Conservation (phyloP, 169 alveolate genomes). For the Besnoitia besnoiti region DNA sequence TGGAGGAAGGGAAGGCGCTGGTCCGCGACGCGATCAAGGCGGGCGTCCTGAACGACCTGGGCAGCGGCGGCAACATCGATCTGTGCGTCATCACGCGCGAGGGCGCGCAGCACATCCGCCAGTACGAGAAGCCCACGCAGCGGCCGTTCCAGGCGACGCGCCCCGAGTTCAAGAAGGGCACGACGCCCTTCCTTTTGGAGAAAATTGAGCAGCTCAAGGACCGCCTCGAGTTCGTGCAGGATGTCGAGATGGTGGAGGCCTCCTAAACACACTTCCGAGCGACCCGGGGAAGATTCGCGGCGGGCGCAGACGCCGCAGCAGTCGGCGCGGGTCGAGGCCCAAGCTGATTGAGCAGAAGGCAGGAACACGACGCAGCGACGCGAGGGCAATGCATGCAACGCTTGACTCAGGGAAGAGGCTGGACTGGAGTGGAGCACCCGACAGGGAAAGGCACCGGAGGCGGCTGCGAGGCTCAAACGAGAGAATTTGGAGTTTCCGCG, state of each 20-base stretch:
- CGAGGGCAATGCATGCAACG: too few species aligned
- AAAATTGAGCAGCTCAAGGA: slow-evolving; percentile 12
- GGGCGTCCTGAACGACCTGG: slow-evolving; percentile 72
- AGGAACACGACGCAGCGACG: too few species aligned
- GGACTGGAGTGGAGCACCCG: too few species aligned
- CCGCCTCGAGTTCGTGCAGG: slow-evolving; percentile 12
- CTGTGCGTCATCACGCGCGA: slow-evolving; percentile 68
- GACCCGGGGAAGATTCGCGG: too few species aligned
- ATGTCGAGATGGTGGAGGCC: slow-evolving; percentile 44
- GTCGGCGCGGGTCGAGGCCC: too few species aligned
- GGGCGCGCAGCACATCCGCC: background rate
- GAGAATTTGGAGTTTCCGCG: too few species aligned
- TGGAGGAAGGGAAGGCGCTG: slow-evolving; percentile 71
- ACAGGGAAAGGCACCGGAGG: too few species aligned
- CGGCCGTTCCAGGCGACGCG: background rate
- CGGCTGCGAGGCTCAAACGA: too few species aligned
- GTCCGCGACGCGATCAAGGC: slow-evolving; percentile 69
- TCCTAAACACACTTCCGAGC: too few species aligned
- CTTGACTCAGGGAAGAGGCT: too few species aligned
- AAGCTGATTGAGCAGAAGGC: too few species aligned
- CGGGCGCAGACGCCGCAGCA: too few species aligned
- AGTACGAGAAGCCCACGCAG: slow-evolving; percentile 22
- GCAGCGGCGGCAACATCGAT: slow-evolving; percentile 70
- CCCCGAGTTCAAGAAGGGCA: background rate
- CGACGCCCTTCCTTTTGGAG: slow-evolving; percentile 21